Evolutionary conservation across 805 yeast genomes (phyloP), one percentile per base, ranked within the genome.

Genomic region (Wickerhamomyces xylosicus): DNA sequence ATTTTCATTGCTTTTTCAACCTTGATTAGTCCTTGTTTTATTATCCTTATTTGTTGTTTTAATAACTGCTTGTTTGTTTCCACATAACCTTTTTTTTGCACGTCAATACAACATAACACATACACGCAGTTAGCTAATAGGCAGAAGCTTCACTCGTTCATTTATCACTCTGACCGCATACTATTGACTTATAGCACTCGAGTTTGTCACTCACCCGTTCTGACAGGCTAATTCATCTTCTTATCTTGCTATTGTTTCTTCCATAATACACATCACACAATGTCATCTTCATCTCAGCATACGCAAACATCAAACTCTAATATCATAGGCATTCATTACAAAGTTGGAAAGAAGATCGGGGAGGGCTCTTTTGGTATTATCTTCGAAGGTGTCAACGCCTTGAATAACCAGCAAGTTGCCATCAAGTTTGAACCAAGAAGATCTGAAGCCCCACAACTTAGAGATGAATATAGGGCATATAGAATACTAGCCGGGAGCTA

Each of bases 361-460:
- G 92, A 84, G 56, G 94, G 94, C 2, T 82, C 92, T 0, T 84
- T 84, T 64, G 94, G 94, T 28, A 82, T 83, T 8, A 79, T 84
- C 38, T 84, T 83, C 58, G 87, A 83, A 62, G 94, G 94, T 32
- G 73, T 77, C 41, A 85, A 84, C 53, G 62, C 84, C 44, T 63
- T 83, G 43, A 73, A 81, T 46, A 76, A 78, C 36, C 48, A 54
- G 4, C 67, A 64, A 3, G 90, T 83, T 25, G 92, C 89, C 4
- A 81, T 83, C 53, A 83, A 83, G 58, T 83, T 83, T 54, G 94
- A 82, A 57, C 84, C 86, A 19, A 66, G 89, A 43, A 77, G 79
- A 51, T 74, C 85, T 2, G 92, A 83, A 50, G 89, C 92, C 2
- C 94, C 94, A 3, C 94, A 83, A 52, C 64, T 83, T 49, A 69